These are phyloP conservation scores for Pleurotus platypus DNA, from an alignment of 768 basidiomycete species.

Conservation along the genomic window DNA sequence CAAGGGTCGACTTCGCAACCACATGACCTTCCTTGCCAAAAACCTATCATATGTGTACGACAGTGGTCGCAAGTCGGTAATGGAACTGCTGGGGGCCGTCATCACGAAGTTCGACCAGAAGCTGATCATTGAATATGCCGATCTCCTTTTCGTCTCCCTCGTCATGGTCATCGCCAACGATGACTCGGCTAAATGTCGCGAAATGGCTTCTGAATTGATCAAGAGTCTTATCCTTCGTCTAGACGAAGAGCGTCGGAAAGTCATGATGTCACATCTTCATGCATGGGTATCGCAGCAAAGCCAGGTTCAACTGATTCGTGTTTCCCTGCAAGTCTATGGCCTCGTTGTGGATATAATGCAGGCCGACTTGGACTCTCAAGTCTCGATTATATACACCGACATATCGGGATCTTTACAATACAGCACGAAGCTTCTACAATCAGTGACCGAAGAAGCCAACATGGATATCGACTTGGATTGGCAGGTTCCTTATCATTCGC, in stretches of 20 bases:
- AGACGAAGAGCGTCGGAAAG: conserved; percentile 50
- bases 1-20: conserved; percentile 80
- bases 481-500: conserved; percentile 79
- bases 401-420: conserved; percentile 43
- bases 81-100: conserved; percentile 87
- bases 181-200: conserved; percentile 83
- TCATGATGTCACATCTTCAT: conserved; percentile 68
- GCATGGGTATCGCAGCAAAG: conserved; percentile 69
- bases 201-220: conserved; percentile 82
- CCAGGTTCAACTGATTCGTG: conserved; percentile 60
- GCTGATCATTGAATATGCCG: conserved; percentile 75
- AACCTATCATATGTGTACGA: conserved; percentile 91
- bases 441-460: conserved; percentile 34
- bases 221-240: conserved; percentile 71
- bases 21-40: conserved; percentile 88
- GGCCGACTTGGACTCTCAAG: conserved; percentile 38
- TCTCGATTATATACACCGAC: conserved; percentile 53
- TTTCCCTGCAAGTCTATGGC: conserved; percentile 81
- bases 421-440: conserved; percentile 36
- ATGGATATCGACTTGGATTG: conserved; percentile 66
- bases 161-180: conserved; percentile 96
- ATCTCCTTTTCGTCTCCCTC: conserved; percentile 86
- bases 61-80: conserved; percentile 84
- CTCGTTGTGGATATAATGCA: conserved; percentile 71
- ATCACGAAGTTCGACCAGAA: conserved; percentile 78